These are phyloP conservation scores for Fusarium humuli DNA, from an alignment of 2,329 filamentous ascomycete genomes.

Conservation along the genomic window DNA sequence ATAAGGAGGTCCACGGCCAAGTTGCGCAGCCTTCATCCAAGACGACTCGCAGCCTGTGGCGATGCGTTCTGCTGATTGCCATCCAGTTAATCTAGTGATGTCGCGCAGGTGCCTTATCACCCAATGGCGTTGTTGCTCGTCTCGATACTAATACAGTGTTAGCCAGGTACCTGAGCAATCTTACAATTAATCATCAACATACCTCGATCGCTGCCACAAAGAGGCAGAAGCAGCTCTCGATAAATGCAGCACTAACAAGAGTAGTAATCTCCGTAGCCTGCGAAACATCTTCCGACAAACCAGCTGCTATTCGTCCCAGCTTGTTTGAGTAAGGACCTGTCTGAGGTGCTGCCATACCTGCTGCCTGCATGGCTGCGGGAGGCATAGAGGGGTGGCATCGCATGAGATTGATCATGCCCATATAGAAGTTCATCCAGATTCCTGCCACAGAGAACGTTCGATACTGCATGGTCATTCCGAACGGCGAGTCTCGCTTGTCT, in stretches of 20 bases:
- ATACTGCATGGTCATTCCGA: conserved; percentile 84
- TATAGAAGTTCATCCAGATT: conserved; percentile 89
- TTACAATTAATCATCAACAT: conserved; percentile 33
- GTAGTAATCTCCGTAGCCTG: conserved; percentile 74
- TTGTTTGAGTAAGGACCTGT: conserved; percentile 78
- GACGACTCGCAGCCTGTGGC: conserved; percentile 84
- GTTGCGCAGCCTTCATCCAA: conserved; percentile 80
- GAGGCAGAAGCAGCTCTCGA: conserved; percentile 82
- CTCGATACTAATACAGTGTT: conserved; percentile 69
- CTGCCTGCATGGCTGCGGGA: conserved; percentile 87
- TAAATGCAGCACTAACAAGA: conserved; percentile 81
- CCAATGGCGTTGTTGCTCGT: conserved; percentile 80
- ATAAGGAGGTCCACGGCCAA: conserved; percentile 83
- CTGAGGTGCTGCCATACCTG: conserved; percentile 77
- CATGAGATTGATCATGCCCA: conserved; percentile 84
- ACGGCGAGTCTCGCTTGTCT: conserved; percentile 75
- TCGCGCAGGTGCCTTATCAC: conserved; percentile 78
- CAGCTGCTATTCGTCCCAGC: conserved; percentile 84
- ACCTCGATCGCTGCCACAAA: conserved; percentile 88
- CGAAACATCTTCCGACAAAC: conserved; percentile 69
- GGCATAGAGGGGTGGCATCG: conserved; percentile 91
- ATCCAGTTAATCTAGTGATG: conserved; percentile 84
- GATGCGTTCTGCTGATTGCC: conserved; percentile 85
- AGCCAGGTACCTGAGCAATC: conserved; percentile 11
- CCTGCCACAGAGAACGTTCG: conserved; percentile 88